Percentiles rank a stretch among this genome's conserved stretches.
phyloP scores from a whole-genome alignment of 164 flowering plant species.

The Magnolia sinica region DNA sequence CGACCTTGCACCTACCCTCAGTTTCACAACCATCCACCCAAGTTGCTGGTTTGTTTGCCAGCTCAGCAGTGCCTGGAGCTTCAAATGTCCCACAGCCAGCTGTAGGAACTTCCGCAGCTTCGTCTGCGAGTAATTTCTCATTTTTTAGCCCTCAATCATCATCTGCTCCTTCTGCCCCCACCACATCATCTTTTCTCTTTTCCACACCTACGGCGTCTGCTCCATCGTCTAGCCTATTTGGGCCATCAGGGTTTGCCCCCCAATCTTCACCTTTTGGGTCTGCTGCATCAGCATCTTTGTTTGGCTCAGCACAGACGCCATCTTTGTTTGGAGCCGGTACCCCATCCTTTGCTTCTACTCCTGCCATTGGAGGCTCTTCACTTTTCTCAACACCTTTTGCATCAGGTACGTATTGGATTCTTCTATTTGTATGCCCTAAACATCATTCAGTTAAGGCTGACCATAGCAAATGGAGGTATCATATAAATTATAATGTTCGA shows the following conservation, averaged over 20 bases:
- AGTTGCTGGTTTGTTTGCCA: slow-evolving; percentile 61
- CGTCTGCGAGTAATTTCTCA: slow-evolving; percentile 65
- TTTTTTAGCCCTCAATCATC: slow-evolving; percentile 52
- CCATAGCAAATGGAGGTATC: too few species aligned
- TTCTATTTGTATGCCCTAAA: not conserved
- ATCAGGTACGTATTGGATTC: slow-evolving; percentile 42
- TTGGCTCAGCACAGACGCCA: slow-evolving; percentile 55
- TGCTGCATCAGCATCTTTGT: slow-evolving; percentile 49
- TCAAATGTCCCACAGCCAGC: slow-evolving; percentile 46
- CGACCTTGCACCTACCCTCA: slow-evolving; percentile 79
- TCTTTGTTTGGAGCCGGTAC: slow-evolving; percentile 46
- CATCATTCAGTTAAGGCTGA: too few species aligned
- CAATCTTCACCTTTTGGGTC: slow-evolving; percentile 57
- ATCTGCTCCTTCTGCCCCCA: slow-evolving; percentile 45
- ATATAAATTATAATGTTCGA: too few species aligned
- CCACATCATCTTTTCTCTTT: slow-evolving; percentile 50
- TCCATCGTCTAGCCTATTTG: slow-evolving; percentile 49
- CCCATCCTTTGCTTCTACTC: slow-evolving; percentile 48
- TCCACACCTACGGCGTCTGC: slow-evolving; percentile 62
- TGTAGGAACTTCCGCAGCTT: slow-evolving; percentile 38
- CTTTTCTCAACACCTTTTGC: slow-evolving; percentile 34
- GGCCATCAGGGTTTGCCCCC: slow-evolving; percentile 51
- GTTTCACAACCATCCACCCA: slow-evolving; percentile 67
- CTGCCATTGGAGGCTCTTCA: slow-evolving; percentile 27
- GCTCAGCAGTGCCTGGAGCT: slow-evolving; percentile 44